A percentile compares a stretch with the other conserved stretches of the same genome.
These are phyloP conservation scores for Skeletonema marinoi DNA, from an alignment of 108 stramenopile genomes.

Conservation along the genomic window DNA sequence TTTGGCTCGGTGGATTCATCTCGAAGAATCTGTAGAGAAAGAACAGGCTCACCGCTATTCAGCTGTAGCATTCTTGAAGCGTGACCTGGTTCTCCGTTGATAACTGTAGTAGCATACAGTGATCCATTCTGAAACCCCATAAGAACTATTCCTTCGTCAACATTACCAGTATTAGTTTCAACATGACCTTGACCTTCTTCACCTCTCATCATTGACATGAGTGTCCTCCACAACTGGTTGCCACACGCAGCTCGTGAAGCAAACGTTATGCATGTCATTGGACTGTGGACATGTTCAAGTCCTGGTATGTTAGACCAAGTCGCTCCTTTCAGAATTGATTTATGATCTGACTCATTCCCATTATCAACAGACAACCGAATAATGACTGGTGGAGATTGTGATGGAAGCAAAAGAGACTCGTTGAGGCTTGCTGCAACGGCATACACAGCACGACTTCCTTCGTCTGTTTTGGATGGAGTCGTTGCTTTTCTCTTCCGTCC, in stretches of 20 bases:
- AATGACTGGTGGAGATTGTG: slow-evolving; percentile 28
- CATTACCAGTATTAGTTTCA: slow-evolving; percentile 1
- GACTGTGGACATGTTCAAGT: slow-evolving; percentile 20
- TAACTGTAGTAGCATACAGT: slow-evolving; percentile 21
- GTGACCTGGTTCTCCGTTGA: not conserved
- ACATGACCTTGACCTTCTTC: not conserved
- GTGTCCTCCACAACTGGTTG: slow-evolving; percentile 10
- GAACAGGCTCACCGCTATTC: not conserved
- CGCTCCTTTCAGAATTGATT: not conserved
- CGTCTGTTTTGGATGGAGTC: not conserved
- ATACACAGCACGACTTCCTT: slow-evolving; percentile 9
- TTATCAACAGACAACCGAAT: slow-evolving; percentile 21
- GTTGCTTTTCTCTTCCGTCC: slow-evolving; percentile 34
- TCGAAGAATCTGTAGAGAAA: not conserved
- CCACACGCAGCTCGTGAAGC: slow-evolving; percentile 26
- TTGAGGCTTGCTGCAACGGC: slow-evolving; percentile 42
- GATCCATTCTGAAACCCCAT: slow-evolving; percentile 50
- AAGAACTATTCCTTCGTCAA: slow-evolving; percentile 33
- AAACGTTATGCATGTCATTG: slow-evolving; percentile 35
- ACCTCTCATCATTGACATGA: slow-evolving; percentile 8
- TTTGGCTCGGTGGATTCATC: not conserved
- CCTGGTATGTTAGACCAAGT: slow-evolving; percentile 30
- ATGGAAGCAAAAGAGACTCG: slow-evolving; percentile 14
- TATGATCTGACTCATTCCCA: not conserved
- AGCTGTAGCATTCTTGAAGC: slow-evolving; percentile 14